Conservation (phyloP, 2,329 filamentous ascomycete genomes). For the Aspergillus oerlinghausenensis region DNA sequence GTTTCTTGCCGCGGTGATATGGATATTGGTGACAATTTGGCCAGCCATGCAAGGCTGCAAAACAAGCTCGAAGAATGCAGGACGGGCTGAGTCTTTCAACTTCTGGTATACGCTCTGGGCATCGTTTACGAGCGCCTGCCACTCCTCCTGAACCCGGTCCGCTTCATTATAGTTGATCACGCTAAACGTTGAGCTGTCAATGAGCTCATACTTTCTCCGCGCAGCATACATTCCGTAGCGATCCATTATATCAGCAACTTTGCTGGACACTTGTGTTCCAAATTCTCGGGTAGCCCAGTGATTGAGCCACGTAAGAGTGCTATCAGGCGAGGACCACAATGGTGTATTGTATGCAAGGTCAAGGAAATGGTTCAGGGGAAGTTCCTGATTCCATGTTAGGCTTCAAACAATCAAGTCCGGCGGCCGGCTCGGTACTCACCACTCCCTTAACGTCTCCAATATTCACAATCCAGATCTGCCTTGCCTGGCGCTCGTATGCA, state of each 20-base stretch:
- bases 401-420: conserved; percentile 1
- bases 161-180: conserved; percentile 63
- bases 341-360: conserved; percentile 63
- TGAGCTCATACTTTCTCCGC: conserved; percentile 59
- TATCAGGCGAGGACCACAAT: conserved; percentile 50
- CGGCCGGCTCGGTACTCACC: conserved; percentile 21
- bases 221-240: conserved; percentile 55
- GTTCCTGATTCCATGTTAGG: conserved; percentile 38
- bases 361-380: conserved; percentile 64
- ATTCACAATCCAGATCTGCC: conserved; percentile 63
- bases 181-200: conserved; percentile 56
- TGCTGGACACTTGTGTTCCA: conserved; percentile 42
- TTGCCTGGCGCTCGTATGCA: conserved; percentile 55
- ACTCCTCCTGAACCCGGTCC: conserved; percentile 53
- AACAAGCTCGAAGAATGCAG: conserved; percentile 61
- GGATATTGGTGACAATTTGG: conserved; percentile 52
- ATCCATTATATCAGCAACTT: conserved; percentile 51
- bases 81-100: conserved; percentile 47
- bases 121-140: conserved; percentile 49
- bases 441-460: conserved; percentile 63
- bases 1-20: conserved; percentile 50
- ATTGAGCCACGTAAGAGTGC: conserved; percentile 53
- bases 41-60: conserved; percentile 58
- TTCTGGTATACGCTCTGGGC: conserved; percentile 55
- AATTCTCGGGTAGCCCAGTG: conserved; percentile 58